Conservation (phyloP, 2,329 filamentous ascomycete species). For the Cadophora sp. region DNA sequence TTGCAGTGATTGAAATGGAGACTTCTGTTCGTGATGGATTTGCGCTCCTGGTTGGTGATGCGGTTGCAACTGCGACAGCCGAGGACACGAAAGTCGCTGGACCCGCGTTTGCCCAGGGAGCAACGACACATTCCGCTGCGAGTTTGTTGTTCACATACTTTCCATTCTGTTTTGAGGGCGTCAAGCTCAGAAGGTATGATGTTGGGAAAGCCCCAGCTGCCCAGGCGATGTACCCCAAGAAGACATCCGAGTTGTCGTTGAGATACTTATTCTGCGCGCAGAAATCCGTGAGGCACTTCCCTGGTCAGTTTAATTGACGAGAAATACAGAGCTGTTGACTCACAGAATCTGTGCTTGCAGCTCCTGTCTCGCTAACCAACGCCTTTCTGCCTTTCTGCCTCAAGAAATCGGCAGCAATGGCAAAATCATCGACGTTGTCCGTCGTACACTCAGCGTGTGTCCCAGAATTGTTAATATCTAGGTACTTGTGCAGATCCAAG, state of each 20-base stretch:
- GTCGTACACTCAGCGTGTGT: conserved; percentile 58
- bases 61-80: background rate
- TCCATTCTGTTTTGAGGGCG: conserved; percentile 35
- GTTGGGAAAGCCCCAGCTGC: conserved; percentile 46
- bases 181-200: conserved; percentile 37
- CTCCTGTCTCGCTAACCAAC: conserved; percentile 59
- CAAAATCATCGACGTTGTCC: conserved; percentile 57
- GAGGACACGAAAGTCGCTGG: conserved; percentile 9
- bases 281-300: conserved; percentile 37
- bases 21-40: background rate
- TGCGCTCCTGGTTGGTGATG: background rate
- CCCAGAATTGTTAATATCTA: conserved; percentile 65
- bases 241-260: conserved; percentile 46
- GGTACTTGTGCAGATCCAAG: conserved; percentile 66
- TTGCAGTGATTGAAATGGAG: background rate
- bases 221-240: conserved; percentile 49
- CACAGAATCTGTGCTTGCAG: conserved; percentile 34
- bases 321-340: background rate
- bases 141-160: conserved; percentile 37
- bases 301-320: background rate
- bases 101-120: conserved; percentile 34
- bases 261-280: conserved; percentile 38
- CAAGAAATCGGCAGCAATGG: conserved; percentile 54
- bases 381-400: conserved; percentile 55
- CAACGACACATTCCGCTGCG: conserved; percentile 37